phyloP scores from a whole-genome alignment of 495 filamentous ascomycete species.

The Viridothelium virens region DNA sequence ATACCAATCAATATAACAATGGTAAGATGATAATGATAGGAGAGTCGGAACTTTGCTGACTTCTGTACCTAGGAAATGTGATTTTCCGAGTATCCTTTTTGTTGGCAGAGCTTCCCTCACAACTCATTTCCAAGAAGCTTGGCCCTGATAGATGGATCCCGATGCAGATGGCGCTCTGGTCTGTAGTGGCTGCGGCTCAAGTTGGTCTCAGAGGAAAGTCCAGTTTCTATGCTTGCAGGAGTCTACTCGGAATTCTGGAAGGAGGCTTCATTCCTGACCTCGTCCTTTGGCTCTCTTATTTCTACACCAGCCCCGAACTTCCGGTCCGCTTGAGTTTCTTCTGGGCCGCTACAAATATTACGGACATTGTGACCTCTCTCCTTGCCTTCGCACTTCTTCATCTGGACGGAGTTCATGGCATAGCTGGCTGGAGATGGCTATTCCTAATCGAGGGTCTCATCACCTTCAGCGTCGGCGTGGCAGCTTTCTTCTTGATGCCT shows the following conservation, averaged over 20 bases:
- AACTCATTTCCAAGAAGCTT: slow-evolving; percentile 43
- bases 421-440: slow-evolving; percentile 44
- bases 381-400: slow-evolving; percentile 45
- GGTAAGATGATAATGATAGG: slow-evolving; percentile 25
- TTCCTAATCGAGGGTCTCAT: slow-evolving; percentile 51
- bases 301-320: slow-evolving; percentile 45
- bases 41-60: not conserved
- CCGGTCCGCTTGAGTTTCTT: slow-evolving; percentile 44
- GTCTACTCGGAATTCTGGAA: slow-evolving; percentile 40
- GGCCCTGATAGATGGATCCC: slow-evolving; percentile 45
- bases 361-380: slow-evolving; percentile 42
- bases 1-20: slow-evolving; percentile 45
- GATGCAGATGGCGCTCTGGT: slow-evolving; percentile 42
- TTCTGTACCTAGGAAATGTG: slow-evolving; percentile 12
- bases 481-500: slow-evolving; percentile 49
- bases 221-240: slow-evolving; percentile 37
- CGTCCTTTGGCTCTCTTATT: slow-evolving; percentile 48
- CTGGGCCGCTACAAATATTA: slow-evolving; percentile 42
- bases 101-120: slow-evolving; percentile 42
- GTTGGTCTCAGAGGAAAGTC: slow-evolving; percentile 34
- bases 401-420: slow-evolving; percentile 44
- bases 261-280: slow-evolving; percentile 38
- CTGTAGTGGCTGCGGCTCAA: slow-evolving; percentile 37
- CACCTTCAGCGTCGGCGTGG: slow-evolving; percentile 45
- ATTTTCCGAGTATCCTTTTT: slow-evolving; percentile 44